Percentiles rank a stretch among this genome's conserved stretches.
Evolutionary conservation across 352 stramenopile species (phyloP).

Genomic region (Globisporangium irregulare): DNA sequence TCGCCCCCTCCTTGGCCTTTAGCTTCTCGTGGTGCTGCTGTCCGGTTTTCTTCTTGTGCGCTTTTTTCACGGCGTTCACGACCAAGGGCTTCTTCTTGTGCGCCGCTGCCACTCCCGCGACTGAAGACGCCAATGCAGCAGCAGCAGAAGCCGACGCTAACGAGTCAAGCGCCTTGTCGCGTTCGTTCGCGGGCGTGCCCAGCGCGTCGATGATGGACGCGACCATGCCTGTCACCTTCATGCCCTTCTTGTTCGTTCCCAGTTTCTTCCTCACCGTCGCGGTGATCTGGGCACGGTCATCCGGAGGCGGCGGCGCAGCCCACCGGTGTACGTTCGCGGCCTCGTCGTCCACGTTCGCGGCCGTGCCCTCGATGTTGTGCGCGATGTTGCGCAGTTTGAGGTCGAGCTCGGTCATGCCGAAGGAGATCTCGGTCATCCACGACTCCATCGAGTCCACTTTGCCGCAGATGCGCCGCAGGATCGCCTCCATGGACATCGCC

Average conservation of each 20-base stretch:
- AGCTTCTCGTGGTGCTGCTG: conserved; percentile 22
- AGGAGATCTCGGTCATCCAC: conserved; percentile 73
- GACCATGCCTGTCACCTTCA: conserved; percentile 64
- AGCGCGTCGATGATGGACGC: conserved; percentile 56
- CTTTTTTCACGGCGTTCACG: conserved; percentile 12
- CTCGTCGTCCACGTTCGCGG: conserved; percentile 57
- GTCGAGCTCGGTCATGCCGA: conserved; percentile 73
- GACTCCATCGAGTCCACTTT: conserved; percentile 74
- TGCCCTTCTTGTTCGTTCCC: conserved; percentile 42
- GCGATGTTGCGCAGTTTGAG: conserved; percentile 74
- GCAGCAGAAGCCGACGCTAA: neutral
- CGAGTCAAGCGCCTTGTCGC: neutral
- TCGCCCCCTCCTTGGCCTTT: neutral
- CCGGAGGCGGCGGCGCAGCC: conserved; percentile 33
- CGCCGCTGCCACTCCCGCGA: neutral
- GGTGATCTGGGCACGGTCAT: neutral
- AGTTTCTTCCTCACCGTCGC: conserved; percentile 54
- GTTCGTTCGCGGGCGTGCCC: conserved; percentile 15
- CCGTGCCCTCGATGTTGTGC: conserved; percentile 79
- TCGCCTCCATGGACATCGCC: conserved; percentile 71
- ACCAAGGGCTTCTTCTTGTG: conserved; percentile 15
- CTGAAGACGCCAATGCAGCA: neutral
- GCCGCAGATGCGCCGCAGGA: conserved; percentile 62
- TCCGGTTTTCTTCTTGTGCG: conserved; percentile 23
- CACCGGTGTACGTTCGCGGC: conserved; percentile 36